phyloP scores from a whole-genome alignment of 805 yeast genomes.

The Wickerhamiella azyma region DNA sequence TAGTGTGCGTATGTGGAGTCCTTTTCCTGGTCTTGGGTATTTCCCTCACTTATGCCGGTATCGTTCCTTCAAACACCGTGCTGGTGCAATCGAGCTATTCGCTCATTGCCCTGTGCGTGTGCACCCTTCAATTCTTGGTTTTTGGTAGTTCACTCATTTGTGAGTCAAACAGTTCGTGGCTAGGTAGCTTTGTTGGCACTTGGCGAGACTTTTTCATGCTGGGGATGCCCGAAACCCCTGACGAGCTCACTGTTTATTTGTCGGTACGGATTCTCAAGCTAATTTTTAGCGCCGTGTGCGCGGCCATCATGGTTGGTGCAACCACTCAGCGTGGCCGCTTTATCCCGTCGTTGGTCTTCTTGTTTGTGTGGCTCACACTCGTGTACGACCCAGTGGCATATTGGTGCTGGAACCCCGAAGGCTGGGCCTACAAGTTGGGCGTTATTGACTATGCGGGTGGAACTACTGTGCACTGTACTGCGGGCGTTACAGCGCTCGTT shows the following conservation, averaged over 20 bases:
- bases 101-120: slow-evolving; percentile 44
- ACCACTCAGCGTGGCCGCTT: slow-evolving; percentile 60
- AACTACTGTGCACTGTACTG: slow-evolving; percentile 59
- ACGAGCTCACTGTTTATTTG: slow-evolving; percentile 25
- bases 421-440: slow-evolving; percentile 51
- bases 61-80: slow-evolving; percentile 53
- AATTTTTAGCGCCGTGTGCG: slow-evolving; percentile 55
- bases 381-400: slow-evolving; percentile 61
- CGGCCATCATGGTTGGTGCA: slow-evolving; percentile 55
- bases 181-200: slow-evolving; percentile 38
- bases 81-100: slow-evolving; percentile 52
- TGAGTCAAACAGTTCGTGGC: slow-evolving; percentile 17
- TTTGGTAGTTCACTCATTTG: slow-evolving; percentile 56
- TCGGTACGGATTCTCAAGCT: slow-evolving; percentile 36
- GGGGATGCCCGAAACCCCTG: slow-evolving; percentile 26
- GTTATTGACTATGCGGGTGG: slow-evolving; percentile 66
- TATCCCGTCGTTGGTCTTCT: slow-evolving; percentile 55
- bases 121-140: slow-evolving; percentile 55
- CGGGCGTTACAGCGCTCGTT: slow-evolving; percentile 59
- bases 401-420: slow-evolving; percentile 62
- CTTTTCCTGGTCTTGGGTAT: slow-evolving; percentile 17
- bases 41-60: slow-evolving; percentile 52
- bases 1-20: slow-evolving; percentile 2
- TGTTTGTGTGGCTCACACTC: slow-evolving; percentile 54
- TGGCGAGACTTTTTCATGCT: slow-evolving; percentile 38